These are phyloP conservation scores for Nothophoma quercina DNA, from an alignment of 2,329 filamentous ascomycete species.

Conservation along the genomic window DNA sequence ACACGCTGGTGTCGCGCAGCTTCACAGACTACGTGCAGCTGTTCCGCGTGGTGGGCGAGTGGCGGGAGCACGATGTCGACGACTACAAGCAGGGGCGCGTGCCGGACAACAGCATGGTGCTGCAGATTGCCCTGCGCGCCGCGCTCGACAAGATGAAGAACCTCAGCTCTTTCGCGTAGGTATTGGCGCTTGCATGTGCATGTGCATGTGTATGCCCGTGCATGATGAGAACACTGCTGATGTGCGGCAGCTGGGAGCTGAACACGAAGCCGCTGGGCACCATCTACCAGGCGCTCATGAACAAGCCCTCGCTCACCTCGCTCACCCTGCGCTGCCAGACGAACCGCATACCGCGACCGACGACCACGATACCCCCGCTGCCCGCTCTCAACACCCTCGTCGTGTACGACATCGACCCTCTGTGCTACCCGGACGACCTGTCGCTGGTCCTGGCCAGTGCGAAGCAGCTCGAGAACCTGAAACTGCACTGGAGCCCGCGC, in stretches of 20 bases:
- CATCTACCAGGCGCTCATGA: slow-evolving; percentile 64
- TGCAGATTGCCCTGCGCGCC: slow-evolving; percentile 66
- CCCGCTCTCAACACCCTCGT: slow-evolving; percentile 62
- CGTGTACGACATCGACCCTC: slow-evolving; percentile 67
- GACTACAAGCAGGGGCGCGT: slow-evolving; percentile 67
- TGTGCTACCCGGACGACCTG: slow-evolving; percentile 71
- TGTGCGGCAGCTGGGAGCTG: slow-evolving; percentile 62
- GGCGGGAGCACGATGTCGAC: slow-evolving; percentile 64
- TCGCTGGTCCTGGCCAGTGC: slow-evolving; percentile 63
- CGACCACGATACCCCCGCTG: slow-evolving; percentile 63
- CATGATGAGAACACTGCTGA: slow-evolving; percentile 26
- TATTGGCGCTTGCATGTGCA: not conserved
- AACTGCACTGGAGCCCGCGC: slow-evolving; percentile 67
- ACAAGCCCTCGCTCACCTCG: slow-evolving; percentile 58
- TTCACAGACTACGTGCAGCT: slow-evolving; percentile 61
- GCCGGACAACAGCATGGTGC: slow-evolving; percentile 70
- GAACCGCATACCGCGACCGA: slow-evolving; percentile 64
- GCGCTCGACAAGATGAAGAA: slow-evolving; percentile 66
- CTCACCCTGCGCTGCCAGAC: slow-evolving; percentile 65
- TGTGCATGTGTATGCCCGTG: no score
- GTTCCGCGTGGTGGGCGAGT: slow-evolving; percentile 63
- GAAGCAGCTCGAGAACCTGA: slow-evolving; percentile 62
- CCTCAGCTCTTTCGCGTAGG: slow-evolving; percentile 61
- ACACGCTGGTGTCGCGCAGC: slow-evolving; percentile 65
- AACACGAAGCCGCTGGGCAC: slow-evolving; percentile 67